Evolutionary conservation across 2,329 filamentous ascomycete genomes (phyloP), one percentile per base, ranked within the genome.

Genomic region (Fusarium coffeatum): DNA sequence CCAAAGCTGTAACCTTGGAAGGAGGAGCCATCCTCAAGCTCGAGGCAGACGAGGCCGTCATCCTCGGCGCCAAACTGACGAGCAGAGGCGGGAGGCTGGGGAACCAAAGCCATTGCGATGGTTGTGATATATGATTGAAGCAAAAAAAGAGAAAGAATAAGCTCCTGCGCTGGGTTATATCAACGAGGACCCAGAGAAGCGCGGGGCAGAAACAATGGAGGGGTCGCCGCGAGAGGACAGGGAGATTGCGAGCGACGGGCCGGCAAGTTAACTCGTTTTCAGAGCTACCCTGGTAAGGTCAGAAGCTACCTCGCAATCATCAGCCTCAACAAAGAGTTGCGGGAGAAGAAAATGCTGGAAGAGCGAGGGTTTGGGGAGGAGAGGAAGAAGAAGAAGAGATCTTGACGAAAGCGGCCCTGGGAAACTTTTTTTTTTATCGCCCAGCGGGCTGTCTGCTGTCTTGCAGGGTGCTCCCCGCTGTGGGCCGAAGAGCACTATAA

Each of bases 1-100:
- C 96, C 96, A 80, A 99, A 99, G 87, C 94, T 97, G 85, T 93
- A 94, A 75, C 96, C 96, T 80, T 97, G 93, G 86, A 94, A 97
- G 78, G 93, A 88, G 62, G 91, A 89, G 82, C 94, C 94, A 85
- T 98, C 94, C 81, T 96, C 88, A 74, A 99, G 90, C 86, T 99
- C 95, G 73, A 99, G 91, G 80, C 92, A 92, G 83, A 97, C 87
- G 77, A 92, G 85, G 61, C 87, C 86, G 76, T 90, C 88, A 70
- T 87, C 83, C 45, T 82, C 78, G 66, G 79, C 77, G 70, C 81
- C 84, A 70, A 84, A 80, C 69, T 88, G 83, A 75, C 86, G 87
- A 74, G 89, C 87, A 71, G 89, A 86, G 69, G 90, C 89, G 49
- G 90, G 90, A 49, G 85, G 81, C 64, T 76, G 77, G 70, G 84